These are phyloP conservation scores for Penicillium samsonianum DNA, from an alignment of 495 filamentous ascomycete species.

Conservation along the genomic window DNA sequence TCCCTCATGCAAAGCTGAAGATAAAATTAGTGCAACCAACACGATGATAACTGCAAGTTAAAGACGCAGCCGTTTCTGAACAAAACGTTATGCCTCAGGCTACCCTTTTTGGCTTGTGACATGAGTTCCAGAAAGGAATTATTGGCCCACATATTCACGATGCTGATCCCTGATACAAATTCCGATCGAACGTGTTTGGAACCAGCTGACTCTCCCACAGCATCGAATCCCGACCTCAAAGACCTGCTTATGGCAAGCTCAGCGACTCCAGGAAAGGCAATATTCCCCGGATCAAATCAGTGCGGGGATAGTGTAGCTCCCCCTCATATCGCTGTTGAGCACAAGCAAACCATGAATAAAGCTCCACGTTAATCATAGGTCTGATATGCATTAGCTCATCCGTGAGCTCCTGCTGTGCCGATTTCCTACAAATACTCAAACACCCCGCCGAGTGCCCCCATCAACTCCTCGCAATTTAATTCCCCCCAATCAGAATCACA, in stretches of 20 bases:
- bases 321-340: background rate
- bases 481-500: constrained; percentile 4
- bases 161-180: background rate
- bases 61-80: too few species aligned
- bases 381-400: background rate
- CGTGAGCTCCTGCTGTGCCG: background rate
- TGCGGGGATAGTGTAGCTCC: constrained; percentile 5
- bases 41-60: too few species aligned
- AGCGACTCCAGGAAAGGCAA: constrained; percentile 4
- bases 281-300: constrained; percentile 6
- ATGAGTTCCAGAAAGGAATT: background rate
- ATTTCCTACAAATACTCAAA: background rate
- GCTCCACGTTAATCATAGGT: background rate
- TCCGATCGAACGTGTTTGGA: background rate
- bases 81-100: too few species aligned
- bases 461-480: background rate
- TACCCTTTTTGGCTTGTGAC: too few species aligned
- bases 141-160: background rate
- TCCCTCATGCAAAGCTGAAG: too few species aligned
- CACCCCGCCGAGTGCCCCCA: background rate
- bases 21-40: too few species aligned
- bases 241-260: constrained; percentile 1
- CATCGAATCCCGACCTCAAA: background rate
- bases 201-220: background rate
- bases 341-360: background rate